Base-by-base conservation (phyloP, 352 stramenopile species). In the Phytophthora citrophthora region DNA sequence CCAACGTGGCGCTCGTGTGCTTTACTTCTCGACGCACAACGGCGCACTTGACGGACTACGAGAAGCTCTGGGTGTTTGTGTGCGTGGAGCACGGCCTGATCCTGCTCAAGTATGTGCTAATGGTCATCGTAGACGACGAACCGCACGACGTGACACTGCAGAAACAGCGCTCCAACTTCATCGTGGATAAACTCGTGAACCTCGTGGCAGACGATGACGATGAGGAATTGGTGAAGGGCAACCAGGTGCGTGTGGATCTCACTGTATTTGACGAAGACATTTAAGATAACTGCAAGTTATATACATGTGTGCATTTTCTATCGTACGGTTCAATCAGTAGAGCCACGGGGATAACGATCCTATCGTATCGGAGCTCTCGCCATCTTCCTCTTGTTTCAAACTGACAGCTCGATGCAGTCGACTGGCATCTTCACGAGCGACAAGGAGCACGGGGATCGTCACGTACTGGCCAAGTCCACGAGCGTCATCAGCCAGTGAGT, bases 1-100 rank as follows among this genome's bases (percentile, higher is more conserved):
- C 93, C 12, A 99, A 99, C 72, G 93, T 95, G 43, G 84, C 91
- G n/a, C 74, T 98, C 13, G 92, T 98, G 68, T 93, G 86, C 45
- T 98, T 98, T 65, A 97, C 93, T 11, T 95, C 79, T 20, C 78
- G 89, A 27, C 79, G 74, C 40, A 83, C 78, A 27, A 90, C 87
- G 10, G 39, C 75, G 5, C 40, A 73, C 34, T 38, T 88, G 39
- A 72, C 79, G 16, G 57, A 70, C 20, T 77, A 83, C 47, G 57
- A 76, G 41, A 77, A 83, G 20, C 54, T 90, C 36, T 84, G 76
- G 73, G 56, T 90, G 11, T 91, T 96, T 46, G 61, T 93, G 7
- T 80, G 56, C 26, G 53, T 93, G 38, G 82, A 91, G 68, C 82
- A 89, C 70, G 74, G 51, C 3, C 66, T 93, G 9, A 70, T 93